Evolutionary conservation across 495 filamentous ascomycete species (phyloP).

Genomic region (Tetracladium marchalianum): DNA sequence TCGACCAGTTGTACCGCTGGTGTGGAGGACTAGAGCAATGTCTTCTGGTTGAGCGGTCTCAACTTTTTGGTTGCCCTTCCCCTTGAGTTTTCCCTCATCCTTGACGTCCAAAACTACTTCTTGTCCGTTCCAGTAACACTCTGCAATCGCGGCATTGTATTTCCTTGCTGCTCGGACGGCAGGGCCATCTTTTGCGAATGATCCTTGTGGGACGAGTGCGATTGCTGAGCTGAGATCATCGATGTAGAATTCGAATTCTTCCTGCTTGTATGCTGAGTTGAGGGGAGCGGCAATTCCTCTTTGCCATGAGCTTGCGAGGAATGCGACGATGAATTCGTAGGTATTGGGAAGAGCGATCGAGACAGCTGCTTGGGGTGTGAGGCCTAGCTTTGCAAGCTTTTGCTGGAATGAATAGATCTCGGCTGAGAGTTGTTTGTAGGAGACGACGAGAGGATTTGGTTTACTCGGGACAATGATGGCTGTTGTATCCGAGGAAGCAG

Average conservation of each 20-base stretch:
- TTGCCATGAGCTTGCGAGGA: constrained; percentile 69
- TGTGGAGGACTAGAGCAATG: constrained; percentile 50
- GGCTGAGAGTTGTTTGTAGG: constrained; percentile 49
- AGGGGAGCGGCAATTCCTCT: constrained; percentile 70
- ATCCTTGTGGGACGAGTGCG: constrained; percentile 60
- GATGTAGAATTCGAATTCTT: constrained; percentile 85
- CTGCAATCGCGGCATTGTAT: constrained; percentile 69
- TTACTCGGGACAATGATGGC: constrained; percentile 62
- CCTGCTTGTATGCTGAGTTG: constrained; percentile 76
- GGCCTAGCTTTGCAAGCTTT: constrained; percentile 61
- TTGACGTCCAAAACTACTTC: constrained; percentile 69
- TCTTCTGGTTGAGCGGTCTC: constrained; percentile 52
- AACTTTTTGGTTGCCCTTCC: constrained; percentile 35
- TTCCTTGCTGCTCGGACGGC: constrained; percentile 65
- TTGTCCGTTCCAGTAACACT: constrained; percentile 61
- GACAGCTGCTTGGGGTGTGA: constrained; percentile 52
- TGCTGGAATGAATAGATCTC: constrained; percentile 57
- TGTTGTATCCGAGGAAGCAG: constrained; percentile 8
- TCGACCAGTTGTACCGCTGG: constrained; percentile 70
- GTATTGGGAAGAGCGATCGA: constrained; percentile 71
- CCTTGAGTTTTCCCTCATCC: constrained; percentile 55
- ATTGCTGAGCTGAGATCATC: constrained; percentile 70
- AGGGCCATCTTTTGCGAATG: constrained; percentile 48
- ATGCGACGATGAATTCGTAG: constrained; percentile 73
- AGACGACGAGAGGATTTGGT: constrained; percentile 45